phyloP scores from a whole-genome alignment of 352 stramenopile species.

The Phytophthora tubulina region DNA sequence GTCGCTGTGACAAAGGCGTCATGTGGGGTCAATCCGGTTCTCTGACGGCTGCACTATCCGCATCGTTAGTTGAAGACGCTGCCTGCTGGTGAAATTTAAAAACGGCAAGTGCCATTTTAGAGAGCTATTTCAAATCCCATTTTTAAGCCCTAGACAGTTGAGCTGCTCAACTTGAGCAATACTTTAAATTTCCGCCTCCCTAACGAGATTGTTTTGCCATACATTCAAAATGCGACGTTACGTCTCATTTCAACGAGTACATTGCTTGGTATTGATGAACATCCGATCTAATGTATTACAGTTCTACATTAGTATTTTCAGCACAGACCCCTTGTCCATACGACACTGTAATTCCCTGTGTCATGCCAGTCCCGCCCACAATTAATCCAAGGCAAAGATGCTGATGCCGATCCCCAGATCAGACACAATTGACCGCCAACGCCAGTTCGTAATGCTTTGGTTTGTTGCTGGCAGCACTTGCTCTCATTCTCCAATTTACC shows the following conservation, averaged over 20 bases:
- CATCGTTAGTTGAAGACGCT: constrained; percentile 3
- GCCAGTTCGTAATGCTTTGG: background rate
- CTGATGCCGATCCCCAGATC: background rate
- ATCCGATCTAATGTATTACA: no score
- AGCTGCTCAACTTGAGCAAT: background rate
- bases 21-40: background rate
- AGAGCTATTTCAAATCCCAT: background rate
- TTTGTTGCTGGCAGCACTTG: no score
- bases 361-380: background rate
- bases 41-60: background rate
- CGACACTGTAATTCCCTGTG: no score
- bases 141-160: background rate
- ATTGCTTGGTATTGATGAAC: background rate
- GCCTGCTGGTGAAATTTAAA: background rate
- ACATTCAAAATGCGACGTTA: no score
- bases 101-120: background rate
- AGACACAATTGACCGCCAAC: background rate
- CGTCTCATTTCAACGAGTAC: no score
- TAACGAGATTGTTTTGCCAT: no score
- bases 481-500: constrained; percentile 4
- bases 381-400: background rate
- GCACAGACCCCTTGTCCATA: no score
- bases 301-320: no score
- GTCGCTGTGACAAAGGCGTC: constrained; percentile 10
- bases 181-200: background rate